phyloP scores from a whole-genome alignment of 2,329 filamentous ascomycete species.

The Dothidotthia symphoricarpi region DNA sequence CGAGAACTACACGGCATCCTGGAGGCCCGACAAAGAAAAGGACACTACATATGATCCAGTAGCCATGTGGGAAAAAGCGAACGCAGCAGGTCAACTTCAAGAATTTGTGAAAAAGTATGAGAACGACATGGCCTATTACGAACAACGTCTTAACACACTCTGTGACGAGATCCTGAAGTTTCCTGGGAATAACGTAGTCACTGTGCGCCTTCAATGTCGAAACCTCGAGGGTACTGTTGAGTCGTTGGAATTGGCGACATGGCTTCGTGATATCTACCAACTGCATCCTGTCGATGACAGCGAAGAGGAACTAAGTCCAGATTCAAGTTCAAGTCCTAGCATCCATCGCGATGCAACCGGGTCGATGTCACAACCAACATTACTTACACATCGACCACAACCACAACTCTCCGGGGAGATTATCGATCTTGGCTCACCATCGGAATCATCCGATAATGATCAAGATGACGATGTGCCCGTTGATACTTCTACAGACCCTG shows the following conservation, averaged over 20 bases:
- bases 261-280: slow-evolving; percentile 38
- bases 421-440: slow-evolving; percentile 21
- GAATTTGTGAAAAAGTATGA: slow-evolving; percentile 13
- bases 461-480: neutral
- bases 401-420: slow-evolving; percentile 4
- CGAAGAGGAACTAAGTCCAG: slow-evolving; percentile 2
- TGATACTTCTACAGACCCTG: neutral
- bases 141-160: slow-evolving; percentile 16
- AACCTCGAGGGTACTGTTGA: slow-evolving; percentile 65
- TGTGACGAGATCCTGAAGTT: slow-evolving; percentile 17
- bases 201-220: slow-evolving; percentile 57
- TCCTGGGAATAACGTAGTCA: slow-evolving; percentile 53
- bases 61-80: slow-evolving; percentile 22
- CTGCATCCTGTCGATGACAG: neutral
- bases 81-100: slow-evolving; percentile 12
- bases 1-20: slow-evolving; percentile 15
- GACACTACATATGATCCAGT: slow-evolving; percentile 16
- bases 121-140: slow-evolving; percentile 14
- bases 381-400: neutral
- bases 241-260: slow-evolving; percentile 55
- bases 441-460: slow-evolving; percentile 9
- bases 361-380: no score
- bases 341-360: neutral
- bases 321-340: neutral
- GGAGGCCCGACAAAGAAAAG: slow-evolving; percentile 19